phyloP scores from a whole-genome alignment of 805 yeast genomes.

The Komagataella phaffii region DNA sequence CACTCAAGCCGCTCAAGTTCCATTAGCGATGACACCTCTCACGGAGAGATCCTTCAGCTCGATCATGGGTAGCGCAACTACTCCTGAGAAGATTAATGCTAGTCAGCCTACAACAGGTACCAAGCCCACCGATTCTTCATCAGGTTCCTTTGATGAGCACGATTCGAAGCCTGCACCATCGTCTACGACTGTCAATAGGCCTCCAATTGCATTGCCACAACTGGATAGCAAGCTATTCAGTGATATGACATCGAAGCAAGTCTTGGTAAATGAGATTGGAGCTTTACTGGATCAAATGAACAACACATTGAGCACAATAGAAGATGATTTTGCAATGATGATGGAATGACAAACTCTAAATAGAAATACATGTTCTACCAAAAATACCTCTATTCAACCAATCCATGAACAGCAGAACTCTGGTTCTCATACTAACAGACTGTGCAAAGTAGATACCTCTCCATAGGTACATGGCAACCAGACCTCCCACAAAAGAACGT shows the following conservation, averaged over 20 bases:
- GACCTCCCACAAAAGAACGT: slow-evolving; percentile 48
- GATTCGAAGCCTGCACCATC: neutral
- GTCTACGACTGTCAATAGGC: neutral
- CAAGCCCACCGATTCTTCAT: neutral
- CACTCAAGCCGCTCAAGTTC: slow-evolving; percentile 30
- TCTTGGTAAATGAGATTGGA: neutral
- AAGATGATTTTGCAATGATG: neutral
- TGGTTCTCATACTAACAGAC: slow-evolving; percentile 49
- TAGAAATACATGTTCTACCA: slow-evolving; percentile 19
- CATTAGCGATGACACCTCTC: slow-evolving; percentile 72
- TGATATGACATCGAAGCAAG: neutral
- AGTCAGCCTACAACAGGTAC: neutral
- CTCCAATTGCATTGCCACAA: neutral
- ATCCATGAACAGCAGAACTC: slow-evolving; percentile 51
- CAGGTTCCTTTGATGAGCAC: neutral
- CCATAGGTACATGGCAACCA: slow-evolving; percentile 63
- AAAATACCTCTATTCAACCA: slow-evolving; percentile 53
- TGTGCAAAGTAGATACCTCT: slow-evolving; percentile 59
- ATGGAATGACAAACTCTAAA: neutral
- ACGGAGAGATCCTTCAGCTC: slow-evolving; percentile 31
- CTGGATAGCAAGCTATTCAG: neutral
- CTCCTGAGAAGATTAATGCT: neutral
- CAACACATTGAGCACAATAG: neutral
- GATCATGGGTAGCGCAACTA: neutral
- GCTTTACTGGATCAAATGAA: neutral